Conservation (phyloP, 1,139 yeast genomes). For the Suhomyces panamericanus region DNA sequence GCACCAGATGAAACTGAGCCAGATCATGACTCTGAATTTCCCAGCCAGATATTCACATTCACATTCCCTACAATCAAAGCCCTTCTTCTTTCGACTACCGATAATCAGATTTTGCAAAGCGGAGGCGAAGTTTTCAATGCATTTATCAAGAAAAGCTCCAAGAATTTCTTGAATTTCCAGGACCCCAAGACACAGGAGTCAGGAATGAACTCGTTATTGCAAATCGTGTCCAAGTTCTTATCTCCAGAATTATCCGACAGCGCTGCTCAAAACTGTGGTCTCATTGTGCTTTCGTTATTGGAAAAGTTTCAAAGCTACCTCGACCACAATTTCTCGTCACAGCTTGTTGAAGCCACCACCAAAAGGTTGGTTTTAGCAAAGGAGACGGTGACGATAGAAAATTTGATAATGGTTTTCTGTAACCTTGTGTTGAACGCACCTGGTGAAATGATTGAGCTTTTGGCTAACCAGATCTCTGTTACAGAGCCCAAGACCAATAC, state of each 20-base stretch:
- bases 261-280: constrained; percentile 76
- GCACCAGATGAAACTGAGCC: constrained; percentile 19
- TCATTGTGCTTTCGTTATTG: constrained; percentile 64
- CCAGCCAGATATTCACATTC: constrained; percentile 47
- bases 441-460: constrained; percentile 58
- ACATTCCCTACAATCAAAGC: constrained; percentile 54
- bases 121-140: constrained; percentile 75
- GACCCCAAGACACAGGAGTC: constrained; percentile 40
- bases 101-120: constrained; percentile 76
- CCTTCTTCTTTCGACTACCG: constrained; percentile 57
- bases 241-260: constrained; percentile 73
- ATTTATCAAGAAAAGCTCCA: constrained; percentile 54
- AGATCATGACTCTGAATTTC: constrained; percentile 32
- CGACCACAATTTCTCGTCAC: constrained; percentile 51
- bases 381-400: constrained; percentile 73
- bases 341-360: constrained; percentile 72
- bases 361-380: constrained; percentile 62
- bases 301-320: constrained; percentile 56
- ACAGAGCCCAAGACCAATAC: constrained; percentile 25
- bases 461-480: constrained; percentile 43
- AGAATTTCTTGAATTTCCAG: constrained; percentile 41
- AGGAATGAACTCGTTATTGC: constrained; percentile 58
- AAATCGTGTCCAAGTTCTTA: constrained; percentile 66
- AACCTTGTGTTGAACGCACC: constrained; percentile 65
- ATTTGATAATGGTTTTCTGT: constrained; percentile 74